Percentiles rank a stretch among this genome's conserved stretches.
Conservation (phyloP, 2,329 filamentous ascomycete species). For the Fusarium sp. region DNA sequence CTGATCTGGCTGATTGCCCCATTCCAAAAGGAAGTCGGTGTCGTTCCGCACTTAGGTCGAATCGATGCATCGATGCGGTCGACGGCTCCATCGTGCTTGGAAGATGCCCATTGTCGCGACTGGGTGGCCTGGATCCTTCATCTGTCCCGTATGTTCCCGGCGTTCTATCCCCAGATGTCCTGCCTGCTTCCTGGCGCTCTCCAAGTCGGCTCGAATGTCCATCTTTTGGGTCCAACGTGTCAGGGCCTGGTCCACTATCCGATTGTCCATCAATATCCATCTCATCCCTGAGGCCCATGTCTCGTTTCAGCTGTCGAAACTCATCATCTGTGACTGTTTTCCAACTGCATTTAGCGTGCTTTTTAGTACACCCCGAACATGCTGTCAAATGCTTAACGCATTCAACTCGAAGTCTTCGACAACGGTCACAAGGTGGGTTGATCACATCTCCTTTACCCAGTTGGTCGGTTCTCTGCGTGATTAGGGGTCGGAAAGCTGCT, state of each 20-base stretch:
- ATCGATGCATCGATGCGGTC: conserved; percentile 38
- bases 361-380: conserved; percentile 89
- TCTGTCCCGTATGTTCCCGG: conserved; percentile 39
- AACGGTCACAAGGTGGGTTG: conserved; percentile 86
- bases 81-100: conserved; percentile 42
- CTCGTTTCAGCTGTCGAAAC: conserved; percentile 50
- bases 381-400: conserved; percentile 89
- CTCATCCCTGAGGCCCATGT: conserved; percentile 45
- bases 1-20: conserved; percentile 20
- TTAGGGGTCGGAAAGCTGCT: conserved; percentile 64
- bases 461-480: conserved; percentile 81
- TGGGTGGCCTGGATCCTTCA: conserved; percentile 39
- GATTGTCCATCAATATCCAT: conserved; percentile 35
- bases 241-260: conserved; percentile 29
- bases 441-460: conserved; percentile 80
- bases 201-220: conserved; percentile 18
- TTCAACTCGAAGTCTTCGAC: conserved; percentile 81
- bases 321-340: conserved; percentile 84
- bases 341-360: conserved; percentile 91
- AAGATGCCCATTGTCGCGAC: conserved; percentile 39
- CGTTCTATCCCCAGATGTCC: conserved; percentile 39
- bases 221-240: conserved; percentile 32
- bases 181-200: conserved; percentile 33
- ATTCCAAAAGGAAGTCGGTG: conserved; percentile 40
- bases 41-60: conserved; percentile 41